These are phyloP conservation scores for Aaosphaeria arxii DNA, from an alignment of 2,329 filamentous ascomycete species.

Conservation along the genomic window DNA sequence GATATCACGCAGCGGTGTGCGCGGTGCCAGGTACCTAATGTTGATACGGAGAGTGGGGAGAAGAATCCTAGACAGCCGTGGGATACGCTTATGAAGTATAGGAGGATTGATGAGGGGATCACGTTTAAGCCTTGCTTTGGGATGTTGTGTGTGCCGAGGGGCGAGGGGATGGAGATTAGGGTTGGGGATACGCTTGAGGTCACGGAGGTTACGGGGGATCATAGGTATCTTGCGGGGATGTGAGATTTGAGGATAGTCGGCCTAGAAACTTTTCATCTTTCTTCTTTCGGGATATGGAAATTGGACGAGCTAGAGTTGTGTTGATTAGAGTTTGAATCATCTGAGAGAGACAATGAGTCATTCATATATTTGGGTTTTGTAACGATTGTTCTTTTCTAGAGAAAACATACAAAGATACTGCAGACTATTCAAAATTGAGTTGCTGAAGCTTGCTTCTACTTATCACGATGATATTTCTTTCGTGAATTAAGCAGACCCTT, in stretches of 20 bases:
- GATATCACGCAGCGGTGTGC: slow-evolving; percentile 60
- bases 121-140: slow-evolving; percentile 66
- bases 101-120: slow-evolving; percentile 58
- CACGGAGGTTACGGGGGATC: slow-evolving; percentile 54
- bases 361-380: too few relatives aligned
- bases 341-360: too few relatives aligned
- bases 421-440: too few relatives aligned
- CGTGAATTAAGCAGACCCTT: too few relatives aligned
- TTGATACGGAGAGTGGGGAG: slow-evolving; percentile 60
- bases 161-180: slow-evolving; percentile 53
- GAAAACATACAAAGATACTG: too few relatives aligned
- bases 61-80: slow-evolving; percentile 60
- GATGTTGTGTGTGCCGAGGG: slow-evolving; percentile 60
- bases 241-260: not conserved
- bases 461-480: too few relatives aligned
- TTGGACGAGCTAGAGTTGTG: too few relatives aligned
- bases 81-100: slow-evolving; percentile 60
- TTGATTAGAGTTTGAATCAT: too few relatives aligned
- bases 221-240: slow-evolving; percentile 47
- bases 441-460: too few relatives aligned
- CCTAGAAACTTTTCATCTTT: too few relatives aligned
- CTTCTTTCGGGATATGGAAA: too few relatives aligned
- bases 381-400: too few relatives aligned
- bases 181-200: slow-evolving; percentile 61
- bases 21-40: slow-evolving; percentile 62